Conservation (phyloP, 2,329 filamentous ascomycete genomes). For the Verticillium isaacii region DNA sequence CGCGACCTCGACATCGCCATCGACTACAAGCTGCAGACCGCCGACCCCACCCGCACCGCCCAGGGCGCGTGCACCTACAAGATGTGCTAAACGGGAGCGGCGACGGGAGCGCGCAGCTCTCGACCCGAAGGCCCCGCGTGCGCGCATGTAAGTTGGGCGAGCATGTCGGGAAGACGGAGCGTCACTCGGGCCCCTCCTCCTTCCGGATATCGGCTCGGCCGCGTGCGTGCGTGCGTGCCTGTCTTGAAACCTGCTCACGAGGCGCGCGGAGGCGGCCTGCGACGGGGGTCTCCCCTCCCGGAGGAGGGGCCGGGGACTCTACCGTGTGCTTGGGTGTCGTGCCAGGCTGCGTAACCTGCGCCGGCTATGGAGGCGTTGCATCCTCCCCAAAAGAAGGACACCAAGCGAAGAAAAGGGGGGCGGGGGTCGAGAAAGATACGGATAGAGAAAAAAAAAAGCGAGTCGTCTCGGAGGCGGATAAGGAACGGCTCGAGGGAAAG, state of each 20-base stretch:
- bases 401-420: background rate
- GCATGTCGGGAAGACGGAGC: background rate
- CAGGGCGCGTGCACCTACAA: slow-evolving; percentile 75
- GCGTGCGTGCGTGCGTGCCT: background rate
- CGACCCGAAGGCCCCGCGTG: background rate
- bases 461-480: background rate
- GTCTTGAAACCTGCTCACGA: background rate
- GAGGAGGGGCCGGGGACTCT: too few relatives aligned
- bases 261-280: background rate
- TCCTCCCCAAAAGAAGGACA: slow-evolving; percentile 1
- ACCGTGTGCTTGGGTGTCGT: background rate
- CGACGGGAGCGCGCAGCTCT: background rate
- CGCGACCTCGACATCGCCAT: slow-evolving; percentile 91
- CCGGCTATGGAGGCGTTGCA: slow-evolving; percentile 9
- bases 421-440: background rate
- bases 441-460: background rate
- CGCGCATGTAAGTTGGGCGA: background rate
- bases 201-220: too few relatives aligned
- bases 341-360: slow-evolving; percentile 16
- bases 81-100: slow-evolving; percentile 52
- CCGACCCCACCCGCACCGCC: slow-evolving; percentile 64
- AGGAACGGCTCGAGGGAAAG: background rate
- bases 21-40: slow-evolving; percentile 73
- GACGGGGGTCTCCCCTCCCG: background rate
- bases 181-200: too few relatives aligned